Percentiles rank a stretch among this genome's conserved stretches.
phyloP scores from a whole-genome alignment of 2,329 filamentous ascomycete genomes.

The Tolypocladium inflatum region DNA sequence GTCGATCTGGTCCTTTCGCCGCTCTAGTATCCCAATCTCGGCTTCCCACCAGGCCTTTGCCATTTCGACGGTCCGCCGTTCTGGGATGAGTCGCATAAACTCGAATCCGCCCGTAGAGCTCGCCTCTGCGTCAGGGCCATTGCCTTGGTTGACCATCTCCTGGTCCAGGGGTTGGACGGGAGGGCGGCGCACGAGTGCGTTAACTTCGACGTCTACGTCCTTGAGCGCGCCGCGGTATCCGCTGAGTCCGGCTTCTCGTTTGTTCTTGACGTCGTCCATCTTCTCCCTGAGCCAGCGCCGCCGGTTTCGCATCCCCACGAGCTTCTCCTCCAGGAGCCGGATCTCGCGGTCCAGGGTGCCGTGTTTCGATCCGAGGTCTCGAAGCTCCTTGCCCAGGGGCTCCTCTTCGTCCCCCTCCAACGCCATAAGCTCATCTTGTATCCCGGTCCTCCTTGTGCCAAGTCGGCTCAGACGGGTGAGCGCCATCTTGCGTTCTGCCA shows the following conservation, averaged over 20 bases:
- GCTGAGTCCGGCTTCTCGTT: conserved; percentile 60
- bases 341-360: conserved; percentile 52
- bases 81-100: conserved; percentile 51
- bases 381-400: conserved; percentile 51
- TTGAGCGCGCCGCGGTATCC: conserved; percentile 59
- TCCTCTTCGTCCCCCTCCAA: conserved; percentile 48
- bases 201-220: conserved; percentile 55
- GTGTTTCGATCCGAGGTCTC: conserved; percentile 47
- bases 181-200: conserved; percentile 47
- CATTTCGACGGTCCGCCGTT: conserved; percentile 60
- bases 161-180: conserved; percentile 43
- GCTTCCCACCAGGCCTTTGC: conserved; percentile 61
- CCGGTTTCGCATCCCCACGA: conserved; percentile 50
- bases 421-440: conserved; percentile 39
- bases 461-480: conserved; percentile 48
- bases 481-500: conserved; percentile 46
- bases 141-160: conserved; percentile 24
- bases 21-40: conserved; percentile 47
- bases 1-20: conserved; percentile 45
- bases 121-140: conserved; percentile 6
- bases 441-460: conserved; percentile 37
- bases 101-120: conserved; percentile 32
- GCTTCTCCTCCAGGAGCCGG: conserved; percentile 51
- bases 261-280: conserved; percentile 54
- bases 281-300: conserved; percentile 49